Evolutionary conservation across 78 protist genomes (phyloP).

Genomic region (Dictyostelium capitatum): DNA sequence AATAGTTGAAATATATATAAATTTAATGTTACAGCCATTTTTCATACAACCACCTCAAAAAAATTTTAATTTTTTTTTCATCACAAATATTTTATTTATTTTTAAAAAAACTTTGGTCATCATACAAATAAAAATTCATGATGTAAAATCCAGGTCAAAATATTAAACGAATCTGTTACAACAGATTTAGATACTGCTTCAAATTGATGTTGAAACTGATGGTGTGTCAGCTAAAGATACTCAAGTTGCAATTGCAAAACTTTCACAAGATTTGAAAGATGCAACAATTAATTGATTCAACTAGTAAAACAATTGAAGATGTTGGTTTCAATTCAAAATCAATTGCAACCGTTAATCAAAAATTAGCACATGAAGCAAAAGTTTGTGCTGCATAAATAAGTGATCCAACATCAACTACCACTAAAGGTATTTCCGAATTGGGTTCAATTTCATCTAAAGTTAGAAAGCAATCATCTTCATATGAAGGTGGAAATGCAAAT

Average conservation of each 20-base stretch:
- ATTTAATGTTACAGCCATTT: no score
- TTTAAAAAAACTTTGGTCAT: no score
- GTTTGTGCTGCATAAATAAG: constrained; percentile 42
- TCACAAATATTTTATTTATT: no score
- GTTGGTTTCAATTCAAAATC: constrained; percentile 24
- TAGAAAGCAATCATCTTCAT: constrained; percentile 42
- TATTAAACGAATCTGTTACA: no score
- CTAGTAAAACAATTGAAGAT: constrained; percentile 45
- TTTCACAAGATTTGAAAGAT: neutral
- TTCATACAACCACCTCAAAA: no score
- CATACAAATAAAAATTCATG: no score
- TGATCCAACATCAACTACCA: constrained; percentile 56
- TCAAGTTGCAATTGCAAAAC: constrained; percentile 14
- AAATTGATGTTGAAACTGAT: constrained; percentile 55
- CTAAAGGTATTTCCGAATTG: constrained; percentile 68
- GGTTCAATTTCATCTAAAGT: constrained; percentile 26
- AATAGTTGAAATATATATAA: no score
- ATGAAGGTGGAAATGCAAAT: constrained; percentile 34
- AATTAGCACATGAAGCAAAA: constrained; percentile 18
- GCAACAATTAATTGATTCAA: constrained; percentile 13
- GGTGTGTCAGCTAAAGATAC: constrained; percentile 5
- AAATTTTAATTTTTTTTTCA: no score
- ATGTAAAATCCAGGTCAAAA: no score
- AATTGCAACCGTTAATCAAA: constrained; percentile 7
- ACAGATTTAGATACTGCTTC: constrained; percentile 81